Percentiles rank a stretch among this genome's conserved stretches.
phyloP scores from a whole-genome alignment of 108 stramenopile genomes.

The Phaeodactylum tricornutum region DNA sequence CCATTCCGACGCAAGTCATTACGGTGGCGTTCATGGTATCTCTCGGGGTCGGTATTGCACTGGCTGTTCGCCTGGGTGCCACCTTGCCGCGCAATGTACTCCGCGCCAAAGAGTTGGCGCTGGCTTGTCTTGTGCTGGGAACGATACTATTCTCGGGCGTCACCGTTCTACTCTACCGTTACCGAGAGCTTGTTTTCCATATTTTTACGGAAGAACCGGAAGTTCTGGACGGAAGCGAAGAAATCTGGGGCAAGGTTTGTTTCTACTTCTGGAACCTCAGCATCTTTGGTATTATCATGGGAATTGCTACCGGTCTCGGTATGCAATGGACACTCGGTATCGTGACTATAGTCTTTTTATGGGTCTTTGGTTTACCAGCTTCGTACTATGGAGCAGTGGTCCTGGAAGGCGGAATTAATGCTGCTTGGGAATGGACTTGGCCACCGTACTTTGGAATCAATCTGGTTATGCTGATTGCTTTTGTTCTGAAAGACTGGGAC shows the following conservation, averaged over 20 bases:
- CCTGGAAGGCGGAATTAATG: slow-evolving; percentile 14
- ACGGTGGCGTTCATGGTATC: slow-evolving; percentile 25
- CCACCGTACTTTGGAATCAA: slow-evolving; percentile 24
- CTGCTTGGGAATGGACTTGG: slow-evolving; percentile 23
- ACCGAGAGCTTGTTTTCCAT: slow-evolving; percentile 9
- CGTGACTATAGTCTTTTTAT: slow-evolving; percentile 16
- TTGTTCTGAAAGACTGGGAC: slow-evolving; percentile 20
- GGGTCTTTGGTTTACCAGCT: slow-evolving; percentile 24
- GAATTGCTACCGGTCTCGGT: slow-evolving; percentile 30
- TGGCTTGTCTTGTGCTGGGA: not conserved
- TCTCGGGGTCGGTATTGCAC: slow-evolving; percentile 24
- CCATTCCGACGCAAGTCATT: slow-evolving; percentile 27
- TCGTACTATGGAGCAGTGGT: slow-evolving; percentile 20
- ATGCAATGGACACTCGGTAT: slow-evolving; percentile 36
- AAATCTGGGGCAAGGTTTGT: slow-evolving; percentile 29
- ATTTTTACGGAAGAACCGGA: slow-evolving; percentile 20
- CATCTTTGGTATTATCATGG: slow-evolving; percentile 17
- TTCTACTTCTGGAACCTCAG: slow-evolving; percentile 9
- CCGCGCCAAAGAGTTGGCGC: slow-evolving; percentile 14
- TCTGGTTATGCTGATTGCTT: slow-evolving; percentile 5
- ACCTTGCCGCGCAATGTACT: slow-evolving; percentile 14
- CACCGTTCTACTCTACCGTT: slow-evolving; percentile 9
- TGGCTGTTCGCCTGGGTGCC: slow-evolving; percentile 28
- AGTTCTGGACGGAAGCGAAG: slow-evolving; percentile 15
- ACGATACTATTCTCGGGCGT: slow-evolving; percentile 10